Evolutionary conservation across 257 asterid genomes (phyloP).

Genomic region (Haberlea rhodopensis): DNA sequence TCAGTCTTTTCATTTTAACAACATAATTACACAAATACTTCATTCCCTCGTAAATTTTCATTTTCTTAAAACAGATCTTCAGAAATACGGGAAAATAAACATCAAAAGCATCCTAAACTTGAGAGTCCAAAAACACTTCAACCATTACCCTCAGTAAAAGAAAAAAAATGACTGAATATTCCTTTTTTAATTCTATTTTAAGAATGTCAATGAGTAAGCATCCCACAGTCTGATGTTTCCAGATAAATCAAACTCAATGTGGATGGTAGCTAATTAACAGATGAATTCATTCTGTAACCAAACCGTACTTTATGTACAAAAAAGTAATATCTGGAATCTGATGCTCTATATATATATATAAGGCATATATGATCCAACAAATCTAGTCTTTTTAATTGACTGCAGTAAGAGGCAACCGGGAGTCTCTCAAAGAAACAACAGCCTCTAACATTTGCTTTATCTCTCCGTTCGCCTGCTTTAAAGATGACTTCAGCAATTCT

Average conservation of each 20-base stretch:
- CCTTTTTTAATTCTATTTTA: no score
- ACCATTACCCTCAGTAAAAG: no score
- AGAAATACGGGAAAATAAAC: no score
- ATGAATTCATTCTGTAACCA: constrained; percentile 24
- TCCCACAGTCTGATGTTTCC: no score
- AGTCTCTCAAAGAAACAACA: constrained; percentile 56
- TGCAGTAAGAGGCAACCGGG: constrained; percentile 80
- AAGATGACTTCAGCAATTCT: constrained; percentile 64
- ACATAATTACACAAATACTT: no score
- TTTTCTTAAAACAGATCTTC: no score
- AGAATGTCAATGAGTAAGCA: no score
- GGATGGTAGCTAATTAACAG: constrained; percentile 10
- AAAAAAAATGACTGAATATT: no score
- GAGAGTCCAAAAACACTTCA: constrained; percentile 19
- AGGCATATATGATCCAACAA: constrained; percentile 1
- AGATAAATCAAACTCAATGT: constrained; percentile 11
- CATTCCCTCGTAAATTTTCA: no score
- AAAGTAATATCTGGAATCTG: constrained; percentile 2
- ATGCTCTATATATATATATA: constrained; percentile 19
- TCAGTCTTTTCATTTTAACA: no score
- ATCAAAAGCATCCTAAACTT: constrained; percentile 3
- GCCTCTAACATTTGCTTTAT: constrained; percentile 58
- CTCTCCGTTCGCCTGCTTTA: constrained; percentile 79
- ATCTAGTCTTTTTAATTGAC: constrained; percentile 35
- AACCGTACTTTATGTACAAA: constrained; percentile 35